These are phyloP conservation scores for Trichoderma hamatum DNA, from an alignment of 2,329 filamentous ascomycete species.

Conservation along the genomic window DNA sequence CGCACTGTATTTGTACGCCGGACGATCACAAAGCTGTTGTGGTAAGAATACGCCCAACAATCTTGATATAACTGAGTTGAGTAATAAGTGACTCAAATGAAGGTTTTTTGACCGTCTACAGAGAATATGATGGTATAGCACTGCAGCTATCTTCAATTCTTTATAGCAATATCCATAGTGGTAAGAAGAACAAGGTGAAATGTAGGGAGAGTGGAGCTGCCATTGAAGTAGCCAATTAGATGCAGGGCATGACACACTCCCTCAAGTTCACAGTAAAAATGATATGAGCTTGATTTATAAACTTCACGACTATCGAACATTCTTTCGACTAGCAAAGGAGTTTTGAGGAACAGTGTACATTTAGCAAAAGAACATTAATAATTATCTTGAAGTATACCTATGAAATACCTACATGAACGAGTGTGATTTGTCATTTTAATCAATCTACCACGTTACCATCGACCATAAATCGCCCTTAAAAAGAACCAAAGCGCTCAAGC, in stretches of 20 bases:
- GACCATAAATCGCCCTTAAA: neutral
- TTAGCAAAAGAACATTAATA: neutral
- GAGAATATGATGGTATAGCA: neutral
- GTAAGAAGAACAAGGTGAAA: neutral
- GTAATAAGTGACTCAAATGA: neutral
- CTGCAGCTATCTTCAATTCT: neutral
- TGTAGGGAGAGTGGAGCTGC: neutral
- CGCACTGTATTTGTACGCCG: neutral
- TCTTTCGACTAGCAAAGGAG: neutral
- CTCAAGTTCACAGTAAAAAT: neutral
- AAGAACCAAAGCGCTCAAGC: neutral
- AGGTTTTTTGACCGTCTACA: neutral
- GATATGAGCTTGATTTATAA: neutral
- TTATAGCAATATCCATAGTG: neutral
- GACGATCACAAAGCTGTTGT: neutral
- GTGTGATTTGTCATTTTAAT: neutral
- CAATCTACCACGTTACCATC: neutral
- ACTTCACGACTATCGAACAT: neutral
- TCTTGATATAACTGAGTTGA: neutral
- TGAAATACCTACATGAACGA: neutral
- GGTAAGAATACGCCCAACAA: neutral
- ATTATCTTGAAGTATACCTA: neutral
- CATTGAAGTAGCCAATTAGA: conserved; percentile 1
- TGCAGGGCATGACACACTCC: conserved; percentile 26
- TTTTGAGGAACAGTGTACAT: neutral